Percentiles rank a stretch among this genome's conserved stretches.
Evolutionary conservation across 2,329 filamentous ascomycete species (phyloP).

Genomic region (Phoma sp.): DNA sequence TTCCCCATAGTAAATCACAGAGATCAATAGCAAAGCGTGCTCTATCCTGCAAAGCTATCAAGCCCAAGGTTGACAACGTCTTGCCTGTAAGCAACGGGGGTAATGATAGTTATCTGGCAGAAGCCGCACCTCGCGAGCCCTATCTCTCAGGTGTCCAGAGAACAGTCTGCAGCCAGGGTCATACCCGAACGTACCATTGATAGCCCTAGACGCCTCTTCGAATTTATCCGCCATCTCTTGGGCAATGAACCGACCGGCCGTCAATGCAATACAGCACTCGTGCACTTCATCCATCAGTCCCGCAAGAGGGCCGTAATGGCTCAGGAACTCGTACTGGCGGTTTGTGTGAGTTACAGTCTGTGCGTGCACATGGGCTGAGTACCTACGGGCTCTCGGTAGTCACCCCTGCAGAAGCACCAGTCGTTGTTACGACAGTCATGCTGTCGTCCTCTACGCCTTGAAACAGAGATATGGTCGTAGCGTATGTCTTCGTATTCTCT

Average conservation of each 20-base stretch:
- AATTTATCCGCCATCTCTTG: conserved; percentile 1
- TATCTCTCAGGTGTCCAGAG: background rate
- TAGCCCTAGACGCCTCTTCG: conserved; percentile 2
- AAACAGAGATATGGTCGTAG: background rate
- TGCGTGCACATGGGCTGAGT: no score
- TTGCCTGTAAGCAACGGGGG: background rate
- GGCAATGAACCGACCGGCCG: background rate
- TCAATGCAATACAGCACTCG: background rate
- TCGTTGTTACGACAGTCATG: background rate
- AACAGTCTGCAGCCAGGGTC: background rate
- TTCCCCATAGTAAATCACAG: no score
- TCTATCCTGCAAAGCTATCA: background rate
- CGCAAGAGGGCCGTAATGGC: background rate
- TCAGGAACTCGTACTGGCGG: background rate
- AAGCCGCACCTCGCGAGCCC: conserved; percentile 3
- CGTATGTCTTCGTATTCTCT: background rate
- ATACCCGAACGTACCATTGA: conserved; percentile 1
- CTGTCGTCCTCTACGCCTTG: background rate
- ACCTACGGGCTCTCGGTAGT: conserved; percentile 9
- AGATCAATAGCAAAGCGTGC: background rate
- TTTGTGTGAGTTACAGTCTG: background rate
- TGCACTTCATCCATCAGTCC: conserved; percentile 1
- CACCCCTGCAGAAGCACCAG: background rate
- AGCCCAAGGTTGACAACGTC: background rate
- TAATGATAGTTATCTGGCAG: background rate